Conservation (phyloP, 352 stramenopile genomes). For the Blastocystis sp. region DNA sequence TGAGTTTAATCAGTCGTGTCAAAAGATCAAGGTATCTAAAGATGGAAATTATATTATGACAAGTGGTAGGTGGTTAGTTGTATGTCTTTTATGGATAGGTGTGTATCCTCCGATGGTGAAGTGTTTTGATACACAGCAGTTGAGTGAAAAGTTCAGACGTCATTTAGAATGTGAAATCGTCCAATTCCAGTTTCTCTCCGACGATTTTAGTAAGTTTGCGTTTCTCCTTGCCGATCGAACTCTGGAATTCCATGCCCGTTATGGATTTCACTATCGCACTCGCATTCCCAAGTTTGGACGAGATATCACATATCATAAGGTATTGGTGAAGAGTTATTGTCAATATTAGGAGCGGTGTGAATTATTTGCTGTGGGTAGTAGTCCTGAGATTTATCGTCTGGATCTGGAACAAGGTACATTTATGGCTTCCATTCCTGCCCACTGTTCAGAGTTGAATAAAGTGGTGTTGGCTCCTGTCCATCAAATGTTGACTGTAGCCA, state of each 20-base stretch:
- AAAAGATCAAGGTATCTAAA: constrained; percentile 82
- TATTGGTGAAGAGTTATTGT: background rate
- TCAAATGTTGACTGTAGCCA: constrained; percentile 77
- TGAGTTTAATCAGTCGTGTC: constrained; percentile 84
- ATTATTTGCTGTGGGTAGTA: constrained; percentile 80
- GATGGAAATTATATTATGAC: constrained; percentile 91
- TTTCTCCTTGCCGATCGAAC: constrained; percentile 89
- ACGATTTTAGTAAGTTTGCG: constrained; percentile 93
- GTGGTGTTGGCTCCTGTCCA: constrained; percentile 80
- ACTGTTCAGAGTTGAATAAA: constrained; percentile 75
- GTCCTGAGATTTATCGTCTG: constrained; percentile 85
- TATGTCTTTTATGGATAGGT: constrained; percentile 69
- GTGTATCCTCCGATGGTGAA: constrained; percentile 92
- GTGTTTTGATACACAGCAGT: constrained; percentile 81
- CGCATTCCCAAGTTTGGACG: constrained; percentile 91
- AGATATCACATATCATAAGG: constrained; percentile 88
- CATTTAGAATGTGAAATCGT: constrained; percentile 90
- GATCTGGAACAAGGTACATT: constrained; percentile 96
- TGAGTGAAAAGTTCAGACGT: constrained; percentile 97
- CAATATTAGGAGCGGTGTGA: constrained; percentile 80
- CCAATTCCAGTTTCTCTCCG: constrained; percentile 84
- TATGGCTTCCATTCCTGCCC: constrained; percentile 75
- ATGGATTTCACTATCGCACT: constrained; percentile 87
- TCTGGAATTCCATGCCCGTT: constrained; percentile 92
- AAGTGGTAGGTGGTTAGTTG: background rate